A percentile compares a stretch with the other conserved stretches of the same genome.
Evolutionary conservation across 805 yeast genomes (phyloP).

Genomic region (Saccharomycopsis babjevae): DNA sequence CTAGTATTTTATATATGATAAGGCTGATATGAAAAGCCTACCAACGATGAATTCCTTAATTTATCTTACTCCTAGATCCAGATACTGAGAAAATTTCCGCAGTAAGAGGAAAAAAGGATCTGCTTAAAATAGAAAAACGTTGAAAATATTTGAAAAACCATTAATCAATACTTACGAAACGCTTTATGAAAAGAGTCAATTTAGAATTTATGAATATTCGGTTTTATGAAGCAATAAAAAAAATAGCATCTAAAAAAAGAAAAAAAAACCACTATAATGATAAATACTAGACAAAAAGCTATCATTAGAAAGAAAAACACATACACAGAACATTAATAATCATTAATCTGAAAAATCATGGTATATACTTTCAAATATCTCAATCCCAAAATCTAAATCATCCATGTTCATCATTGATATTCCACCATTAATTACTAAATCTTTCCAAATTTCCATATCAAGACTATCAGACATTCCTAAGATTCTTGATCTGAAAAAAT

Average conservation of each 20-base stretch:
- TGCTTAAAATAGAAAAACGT: too few species aligned
- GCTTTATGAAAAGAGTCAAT: too few species aligned
- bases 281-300: not conserved
- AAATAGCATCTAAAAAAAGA: not conserved
- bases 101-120: too few species aligned
- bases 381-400: conserved; percentile 13
- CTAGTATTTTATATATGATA: too few species aligned
- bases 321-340: not conserved
- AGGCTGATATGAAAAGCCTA: too few species aligned
- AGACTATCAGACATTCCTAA: not conserved
- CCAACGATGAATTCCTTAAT: too few species aligned
- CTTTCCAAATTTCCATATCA: conserved; percentile 10
- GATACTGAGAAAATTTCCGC: too few species aligned
- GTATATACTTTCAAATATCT: conserved; percentile 2
- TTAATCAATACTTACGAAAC: too few species aligned
- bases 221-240: not conserved
- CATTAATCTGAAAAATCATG: not conserved
- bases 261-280: not conserved
- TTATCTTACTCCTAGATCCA: too few species aligned
- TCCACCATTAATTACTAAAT: conserved; percentile 11
- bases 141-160: too few species aligned
- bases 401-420: conserved; percentile 14
- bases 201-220: too few species aligned
- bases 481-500: not conserved
- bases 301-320: not conserved